Conservation (phyloP, 345 rosid genomes). For the Jatropha curcas region DNA sequence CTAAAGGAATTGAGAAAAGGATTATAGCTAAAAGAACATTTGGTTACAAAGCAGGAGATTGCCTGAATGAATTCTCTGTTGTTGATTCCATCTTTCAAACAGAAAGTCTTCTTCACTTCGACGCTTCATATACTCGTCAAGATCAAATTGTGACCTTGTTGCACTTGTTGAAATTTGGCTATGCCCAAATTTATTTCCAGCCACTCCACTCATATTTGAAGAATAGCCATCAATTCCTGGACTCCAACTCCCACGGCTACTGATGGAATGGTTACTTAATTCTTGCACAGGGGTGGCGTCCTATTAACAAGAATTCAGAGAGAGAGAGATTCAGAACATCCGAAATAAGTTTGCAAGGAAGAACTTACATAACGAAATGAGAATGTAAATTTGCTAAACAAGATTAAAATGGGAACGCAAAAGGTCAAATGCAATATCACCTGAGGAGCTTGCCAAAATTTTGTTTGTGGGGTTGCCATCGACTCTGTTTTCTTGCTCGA, state of each 20-base stretch:
- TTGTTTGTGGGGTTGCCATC: constrained; percentile 32
- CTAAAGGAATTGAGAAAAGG: background rate
- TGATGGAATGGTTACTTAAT: constrained; percentile 39
- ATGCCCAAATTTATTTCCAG: constrained; percentile 27
- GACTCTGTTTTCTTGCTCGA: constrained; percentile 39
- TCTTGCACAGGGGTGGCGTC: constrained; percentile 44
- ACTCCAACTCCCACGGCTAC: constrained; percentile 88
- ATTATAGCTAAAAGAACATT: constrained; percentile 30
- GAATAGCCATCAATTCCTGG: constrained; percentile 43
- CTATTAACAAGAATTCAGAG: constrained; percentile 26
- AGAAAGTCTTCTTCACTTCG: constrained; percentile 54
- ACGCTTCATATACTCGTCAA: constrained; percentile 59
- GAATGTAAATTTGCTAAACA: background rate
- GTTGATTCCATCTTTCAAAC: constrained; percentile 65
- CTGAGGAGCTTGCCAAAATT: constrained; percentile 41
- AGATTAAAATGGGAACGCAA: background rate
- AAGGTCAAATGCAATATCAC: constrained; percentile 33
- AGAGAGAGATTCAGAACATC: background rate
- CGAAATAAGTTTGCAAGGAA: background rate
- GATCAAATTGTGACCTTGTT: constrained; percentile 40
- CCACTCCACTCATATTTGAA: constrained; percentile 27
- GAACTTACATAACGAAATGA: background rate
- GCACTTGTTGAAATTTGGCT: constrained; percentile 13
- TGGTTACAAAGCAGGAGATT: constrained; percentile 60
- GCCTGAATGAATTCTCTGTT: constrained; percentile 66